Conservation (phyloP, 768 basidiomycete genomes). For the Calocybe indica region DNA sequence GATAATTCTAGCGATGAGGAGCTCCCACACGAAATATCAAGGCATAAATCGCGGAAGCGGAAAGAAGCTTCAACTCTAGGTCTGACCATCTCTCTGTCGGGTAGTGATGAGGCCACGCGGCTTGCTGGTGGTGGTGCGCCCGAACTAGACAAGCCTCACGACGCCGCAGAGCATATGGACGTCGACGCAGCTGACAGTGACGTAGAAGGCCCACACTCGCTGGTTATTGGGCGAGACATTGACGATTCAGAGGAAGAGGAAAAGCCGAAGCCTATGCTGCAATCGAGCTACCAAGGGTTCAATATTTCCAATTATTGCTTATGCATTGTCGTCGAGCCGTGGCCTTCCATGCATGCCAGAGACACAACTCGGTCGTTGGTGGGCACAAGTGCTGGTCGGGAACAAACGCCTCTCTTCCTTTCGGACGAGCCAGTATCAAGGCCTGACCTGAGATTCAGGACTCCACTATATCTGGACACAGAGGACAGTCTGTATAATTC, state of each 20-base stretch:
- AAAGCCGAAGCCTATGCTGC: slow-evolving; percentile 67
- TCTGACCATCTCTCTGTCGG: too few relatives aligned
- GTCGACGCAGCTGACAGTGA: too few relatives aligned
- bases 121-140: too few relatives aligned
- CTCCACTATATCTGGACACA: slow-evolving; percentile 20
- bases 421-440: slow-evolving; percentile 36
- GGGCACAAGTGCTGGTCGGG: slow-evolving; percentile 15
- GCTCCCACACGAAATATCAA: too few relatives aligned
- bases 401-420: slow-evolving; percentile 65
- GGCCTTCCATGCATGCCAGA: slow-evolving; percentile 34
- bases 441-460: not conserved
- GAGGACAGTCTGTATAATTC: slow-evolving; percentile 24
- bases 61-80: too few relatives aligned
- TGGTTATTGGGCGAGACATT: too few relatives aligned
- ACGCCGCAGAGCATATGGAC: too few relatives aligned
- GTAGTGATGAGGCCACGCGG: too few relatives aligned
- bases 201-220: too few relatives aligned
- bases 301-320: slow-evolving; percentile 66
- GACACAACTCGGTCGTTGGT: too few relatives aligned
- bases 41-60: too few relatives aligned
- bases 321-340: slow-evolving; percentile 81
- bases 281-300: slow-evolving; percentile 67
- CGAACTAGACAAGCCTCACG: slow-evolving; percentile 4
- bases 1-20: too few relatives aligned
- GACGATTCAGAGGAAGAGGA: slow-evolving; percentile 47